Conservation (phyloP, 2,329 filamentous ascomycete genomes). For the Torrubiella hemipterigena region DNA sequence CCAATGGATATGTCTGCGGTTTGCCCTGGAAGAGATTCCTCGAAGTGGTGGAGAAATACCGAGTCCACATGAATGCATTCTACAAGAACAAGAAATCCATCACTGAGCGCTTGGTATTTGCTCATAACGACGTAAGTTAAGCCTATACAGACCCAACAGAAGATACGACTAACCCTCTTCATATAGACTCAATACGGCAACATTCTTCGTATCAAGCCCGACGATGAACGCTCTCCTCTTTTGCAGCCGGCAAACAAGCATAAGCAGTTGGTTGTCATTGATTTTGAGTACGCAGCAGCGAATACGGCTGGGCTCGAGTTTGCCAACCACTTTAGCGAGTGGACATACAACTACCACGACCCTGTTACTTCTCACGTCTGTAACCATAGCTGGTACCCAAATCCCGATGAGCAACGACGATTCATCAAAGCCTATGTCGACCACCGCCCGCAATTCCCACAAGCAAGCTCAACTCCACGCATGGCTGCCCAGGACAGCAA, state of each 20-base stretch:
- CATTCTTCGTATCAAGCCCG: slow-evolving; percentile 62
- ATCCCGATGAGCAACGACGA: slow-evolving; percentile 64
- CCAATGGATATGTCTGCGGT: slow-evolving; percentile 67
- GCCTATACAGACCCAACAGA: too few species aligned
- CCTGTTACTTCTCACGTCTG: slow-evolving; percentile 51
- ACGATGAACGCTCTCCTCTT: slow-evolving; percentile 70
- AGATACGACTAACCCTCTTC: too few species aligned
- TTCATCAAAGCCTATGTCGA: slow-evolving; percentile 81
- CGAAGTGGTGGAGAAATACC: slow-evolving; percentile 63
- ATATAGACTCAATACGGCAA: slow-evolving; percentile 99
- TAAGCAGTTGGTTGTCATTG: slow-evolving; percentile 92
- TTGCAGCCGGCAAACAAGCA: slow-evolving; percentile 85
- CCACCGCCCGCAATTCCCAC: slow-evolving; percentile 59
- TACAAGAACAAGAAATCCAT: slow-evolving; percentile 59
- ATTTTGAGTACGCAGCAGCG: slow-evolving; percentile 93
- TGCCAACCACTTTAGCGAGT: slow-evolving; percentile 96
- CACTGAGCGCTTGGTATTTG: slow-evolving; percentile 72
- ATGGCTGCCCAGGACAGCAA: slow-evolving; percentile 31
- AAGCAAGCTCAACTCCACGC: slow-evolving; percentile 37
- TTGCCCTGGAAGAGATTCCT: slow-evolving; percentile 73
- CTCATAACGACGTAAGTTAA: slow-evolving; percentile 81
- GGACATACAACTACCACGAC: slow-evolving; percentile 96
- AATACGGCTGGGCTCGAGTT: slow-evolving; percentile 84
- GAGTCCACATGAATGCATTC: slow-evolving; percentile 56
- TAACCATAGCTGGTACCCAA: slow-evolving; percentile 62